phyloP scores from a whole-genome alignment of 2,329 filamentous ascomycete genomes.

The Aspergillus tubingensis region DNA sequence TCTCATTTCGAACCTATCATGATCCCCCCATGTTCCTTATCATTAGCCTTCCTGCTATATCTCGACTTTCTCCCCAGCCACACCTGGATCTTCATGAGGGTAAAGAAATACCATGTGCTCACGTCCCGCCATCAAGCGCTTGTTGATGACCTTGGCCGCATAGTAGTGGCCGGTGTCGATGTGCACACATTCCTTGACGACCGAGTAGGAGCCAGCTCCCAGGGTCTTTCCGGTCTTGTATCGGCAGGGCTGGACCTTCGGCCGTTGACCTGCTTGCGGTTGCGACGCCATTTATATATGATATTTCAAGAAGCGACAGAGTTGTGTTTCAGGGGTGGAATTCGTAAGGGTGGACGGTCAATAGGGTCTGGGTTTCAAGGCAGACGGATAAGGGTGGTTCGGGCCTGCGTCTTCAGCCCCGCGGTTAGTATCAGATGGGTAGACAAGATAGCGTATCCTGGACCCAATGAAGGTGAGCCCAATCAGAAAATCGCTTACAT shows the following conservation, averaged over 20 bases:
- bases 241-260: slow-evolving; percentile 87
- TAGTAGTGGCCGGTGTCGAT: slow-evolving; percentile 98
- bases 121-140: slow-evolving; percentile 92
- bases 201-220: slow-evolving; percentile 94
- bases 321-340: neutral
- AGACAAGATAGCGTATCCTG: neutral
- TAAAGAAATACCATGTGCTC: slow-evolving; percentile 81
- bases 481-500: neutral
- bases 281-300: slow-evolving; percentile 33
- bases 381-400: neutral
- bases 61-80: slow-evolving; percentile 4
- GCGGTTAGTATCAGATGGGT: slow-evolving; percentile 1
- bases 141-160: slow-evolving; percentile 99
- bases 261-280: slow-evolving; percentile 37
- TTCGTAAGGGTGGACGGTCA: neutral
- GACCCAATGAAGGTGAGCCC: neutral
- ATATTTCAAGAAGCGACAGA: neutral
- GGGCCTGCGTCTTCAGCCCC: slow-evolving; percentile 6
- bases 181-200: slow-evolving; percentile 98
- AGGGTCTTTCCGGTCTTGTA: slow-evolving; percentile 99
- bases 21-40: slow-evolving; percentile 10
- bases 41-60: slow-evolving; percentile 13
- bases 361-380: neutral
- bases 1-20: slow-evolving; percentile 87
- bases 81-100: neutral